Base-by-base conservation (phyloP, 2,329 filamentous ascomycete genomes). In the Fulvia fulva region DNA sequence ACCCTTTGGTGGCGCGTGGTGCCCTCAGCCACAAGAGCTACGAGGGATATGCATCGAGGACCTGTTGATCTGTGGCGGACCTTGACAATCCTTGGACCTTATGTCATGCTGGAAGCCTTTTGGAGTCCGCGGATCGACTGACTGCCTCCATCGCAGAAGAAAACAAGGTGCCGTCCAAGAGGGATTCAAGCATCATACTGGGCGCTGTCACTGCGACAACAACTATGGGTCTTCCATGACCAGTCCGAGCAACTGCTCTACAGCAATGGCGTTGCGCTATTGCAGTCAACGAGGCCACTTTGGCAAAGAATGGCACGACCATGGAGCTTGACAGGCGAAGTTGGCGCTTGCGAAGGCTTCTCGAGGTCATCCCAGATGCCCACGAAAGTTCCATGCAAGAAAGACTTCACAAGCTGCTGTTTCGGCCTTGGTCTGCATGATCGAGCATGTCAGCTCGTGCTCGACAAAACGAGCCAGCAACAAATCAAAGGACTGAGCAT, bases 61-160 rank as follows among this genome's bases (percentile, higher is more conserved):
- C 41, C 41, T 51, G 49, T 32, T 51, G 50, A 41, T 41, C 50
- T 52, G 50, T 52, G 50, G 50, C 50, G 50, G 30, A 52, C 26
- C 30, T 52, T 32, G 12, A 21, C 11, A 12, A 32, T 50, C 47
- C 47, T 49, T 14, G 14, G 37, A 41, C 37, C 14, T n/a, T 41
- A 41, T 41, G 37, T 41, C 37, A 41, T 41, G 12, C 2, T 41
- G 37, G 37, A 19, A 14, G 19, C 7, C 30, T 34, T 9, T 41
- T n/a, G 28, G 14, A 19, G 8, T 3, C 37, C n/a, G 37, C 37
- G 37, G 14, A 32, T 32, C 28, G 37, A 41, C 16, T 41, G 37
- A 41, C 37, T 41, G n/a, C 37, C 3, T 41, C 37, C 5, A 41
- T 3, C 5, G 6, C 1, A 16, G 16, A 41, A 41, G 37, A 41